Conservation (phyloP, 2,329 filamentous ascomycete genomes). For the Aotearoamyces nothofagi region DNA sequence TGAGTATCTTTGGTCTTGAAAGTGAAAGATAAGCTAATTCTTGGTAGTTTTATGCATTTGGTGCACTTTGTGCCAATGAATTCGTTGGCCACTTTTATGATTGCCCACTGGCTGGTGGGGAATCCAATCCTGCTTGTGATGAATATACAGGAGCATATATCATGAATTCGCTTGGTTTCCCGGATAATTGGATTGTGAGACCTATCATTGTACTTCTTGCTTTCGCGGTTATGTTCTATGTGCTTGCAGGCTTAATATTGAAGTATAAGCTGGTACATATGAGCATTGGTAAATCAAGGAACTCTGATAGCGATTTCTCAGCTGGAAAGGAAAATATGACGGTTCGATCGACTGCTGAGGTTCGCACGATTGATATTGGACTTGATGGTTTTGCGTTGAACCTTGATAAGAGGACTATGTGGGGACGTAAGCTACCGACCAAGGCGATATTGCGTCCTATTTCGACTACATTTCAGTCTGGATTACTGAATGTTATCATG, state of each 20-base stretch:
- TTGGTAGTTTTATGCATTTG: slow-evolving; percentile 59
- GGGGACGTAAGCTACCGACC: slow-evolving; percentile 33
- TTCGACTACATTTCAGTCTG: slow-evolving; percentile 50
- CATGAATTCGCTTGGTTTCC: slow-evolving; percentile 53
- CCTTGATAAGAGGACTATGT: slow-evolving; percentile 42
- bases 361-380: slow-evolving; percentile 47
- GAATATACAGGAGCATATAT: slow-evolving; percentile 57
- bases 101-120: slow-evolving; percentile 49
- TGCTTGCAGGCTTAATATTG: slow-evolving; percentile 43
- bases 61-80: slow-evolving; percentile 57
- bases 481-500: slow-evolving; percentile 63
- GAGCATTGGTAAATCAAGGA: slow-evolving; percentile 48
- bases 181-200: slow-evolving; percentile 47
- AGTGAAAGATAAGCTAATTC: too few species aligned
- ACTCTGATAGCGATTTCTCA: slow-evolving; percentile 41
- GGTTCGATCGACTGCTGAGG: slow-evolving; percentile 32
- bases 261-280: slow-evolving; percentile 53
- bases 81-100: slow-evolving; percentile 59
- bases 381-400: slow-evolving; percentile 48
- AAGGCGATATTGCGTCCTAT: slow-evolving; percentile 53
- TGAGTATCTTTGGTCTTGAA: too few species aligned
- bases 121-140: slow-evolving; percentile 46
- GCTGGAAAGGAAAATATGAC: slow-evolving; percentile 57
- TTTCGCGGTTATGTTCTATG: slow-evolving; percentile 48
- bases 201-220: slow-evolving; percentile 48